These are phyloP conservation scores for Penicillium verhagenii DNA, from an alignment of 495 filamentous ascomycete genomes.

Conservation along the genomic window DNA sequence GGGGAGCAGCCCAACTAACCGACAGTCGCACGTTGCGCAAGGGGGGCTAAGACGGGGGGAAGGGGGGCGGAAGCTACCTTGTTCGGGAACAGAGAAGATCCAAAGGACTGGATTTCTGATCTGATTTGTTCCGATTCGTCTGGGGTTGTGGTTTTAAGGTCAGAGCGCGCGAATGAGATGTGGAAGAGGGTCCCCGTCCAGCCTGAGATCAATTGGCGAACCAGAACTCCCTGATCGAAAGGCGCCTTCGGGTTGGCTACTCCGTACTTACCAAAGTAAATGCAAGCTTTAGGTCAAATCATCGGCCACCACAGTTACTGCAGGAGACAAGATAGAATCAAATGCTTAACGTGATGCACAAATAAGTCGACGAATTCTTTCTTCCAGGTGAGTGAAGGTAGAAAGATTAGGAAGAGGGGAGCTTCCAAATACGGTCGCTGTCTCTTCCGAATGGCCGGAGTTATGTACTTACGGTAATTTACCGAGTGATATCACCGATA, in stretches of 20 bases:
- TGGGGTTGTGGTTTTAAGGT: constrained; percentile 21
- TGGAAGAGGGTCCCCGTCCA: constrained; percentile 16
- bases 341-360: background rate
- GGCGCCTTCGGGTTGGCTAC: constrained; percentile 18
- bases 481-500: background rate
- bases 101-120: background rate
- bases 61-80: constrained; percentile 22
- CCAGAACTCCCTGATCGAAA: constrained; percentile 38
- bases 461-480: background rate
- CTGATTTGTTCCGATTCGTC: constrained; percentile 32
- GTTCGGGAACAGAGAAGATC: constrained; percentile 23
- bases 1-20: constrained; percentile 25
- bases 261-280: constrained; percentile 19
- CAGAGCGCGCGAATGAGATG: constrained; percentile 22
- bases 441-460: constrained; percentile 8
- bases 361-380: background rate
- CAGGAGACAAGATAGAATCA: background rate
- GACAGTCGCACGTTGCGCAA: constrained; percentile 36
- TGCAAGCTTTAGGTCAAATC: constrained; percentile 1
- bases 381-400: background rate
- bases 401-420: constrained; percentile 5
- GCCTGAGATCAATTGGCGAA: constrained; percentile 43
- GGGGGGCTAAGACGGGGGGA: constrained; percentile 10
- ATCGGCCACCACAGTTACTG: constrained; percentile 10
- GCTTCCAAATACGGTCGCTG: constrained; percentile 5